Evolutionary conservation across 1,139 yeast species (phyloP).

Genomic region (Saccharomyces hybrid): DNA sequence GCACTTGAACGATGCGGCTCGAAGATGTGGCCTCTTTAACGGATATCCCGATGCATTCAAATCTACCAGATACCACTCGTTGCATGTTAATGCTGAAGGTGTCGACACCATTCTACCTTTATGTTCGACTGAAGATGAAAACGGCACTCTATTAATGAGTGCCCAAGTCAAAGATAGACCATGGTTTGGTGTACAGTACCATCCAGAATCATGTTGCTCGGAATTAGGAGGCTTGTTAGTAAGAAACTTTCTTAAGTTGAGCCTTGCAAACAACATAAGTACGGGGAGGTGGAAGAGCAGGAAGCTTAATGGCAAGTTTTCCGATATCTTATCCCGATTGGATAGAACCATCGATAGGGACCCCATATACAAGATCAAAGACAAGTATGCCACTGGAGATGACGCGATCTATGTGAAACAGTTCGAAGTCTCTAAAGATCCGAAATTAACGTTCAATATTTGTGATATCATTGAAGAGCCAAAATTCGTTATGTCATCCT

Average conservation of each 20-base stretch:
- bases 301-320: slow-evolving; percentile 1
- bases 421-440: slow-evolving; percentile 9
- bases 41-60: slow-evolving; percentile 41
- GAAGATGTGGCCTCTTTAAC: slow-evolving; percentile 34
- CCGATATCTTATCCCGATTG: background rate
- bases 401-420: background rate
- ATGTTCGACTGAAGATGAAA: slow-evolving; percentile 43
- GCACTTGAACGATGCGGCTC: slow-evolving; percentile 33
- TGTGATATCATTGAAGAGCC: slow-evolving; percentile 17
- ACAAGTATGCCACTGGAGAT: background rate
- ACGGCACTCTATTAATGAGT: slow-evolving; percentile 61
- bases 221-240: slow-evolving; percentile 52
- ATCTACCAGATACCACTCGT: slow-evolving; percentile 85
- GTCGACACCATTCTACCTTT: slow-evolving; percentile 40
- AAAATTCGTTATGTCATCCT: slow-evolving; percentile 28
- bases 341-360: slow-evolving; percentile 19
- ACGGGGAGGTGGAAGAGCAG: slow-evolving; percentile 11
- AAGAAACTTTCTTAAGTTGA: slow-evolving; percentile 53
- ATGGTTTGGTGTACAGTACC: slow-evolving; percentile 91
- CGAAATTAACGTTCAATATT: slow-evolving; percentile 20
- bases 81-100: slow-evolving; percentile 42
- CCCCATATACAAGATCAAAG: slow-evolving; percentile 12
- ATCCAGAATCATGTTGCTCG: slow-evolving; percentile 92
- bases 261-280: slow-evolving; percentile 37
- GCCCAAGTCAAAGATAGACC: slow-evolving; percentile 56